Evolutionary conservation across 2,329 filamentous ascomycete genomes (phyloP), one percentile per base, ranked within the genome.

Genomic region (Akanthomyces lecanii): DNA sequence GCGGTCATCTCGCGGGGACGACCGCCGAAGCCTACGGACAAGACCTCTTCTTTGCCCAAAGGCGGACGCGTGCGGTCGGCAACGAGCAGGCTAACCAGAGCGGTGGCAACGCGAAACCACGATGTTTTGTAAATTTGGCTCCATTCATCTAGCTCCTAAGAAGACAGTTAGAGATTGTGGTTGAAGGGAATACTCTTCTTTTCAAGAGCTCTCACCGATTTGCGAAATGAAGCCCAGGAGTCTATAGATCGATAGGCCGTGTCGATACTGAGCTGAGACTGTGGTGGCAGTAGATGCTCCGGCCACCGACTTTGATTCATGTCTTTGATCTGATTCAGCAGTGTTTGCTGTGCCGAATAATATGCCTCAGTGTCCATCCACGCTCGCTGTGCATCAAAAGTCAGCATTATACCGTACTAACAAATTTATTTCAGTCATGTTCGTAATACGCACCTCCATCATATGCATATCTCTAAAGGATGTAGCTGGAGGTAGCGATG

Each of bases 101-200:
- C 40, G 1, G 55, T 64, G 11, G 64, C 64, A 7, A 65, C 64
- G 11, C 64, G 50, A 45, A 65, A 65, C 64, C 64, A 65, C 21
- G 38, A 40, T 40, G 38, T 40, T 40, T 40, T 40, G 38, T 40
- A 40, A 14, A 40, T 40, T 40, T 40, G 11, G 14, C 38, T 40
- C 38, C 38, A 40, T 11, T 40, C 38, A 16, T 40, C 38, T 40
- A 40, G 38, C 28, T 66, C 55, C 64, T 66, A 33, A 55, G 38
- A 14, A 62, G 16, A 28, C 14, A 16, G 14, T 40, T 16, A 40
- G 38, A 40, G 38, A 16, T 10, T 12, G 12, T 3, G 3, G 16
- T 14, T 16, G 12, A 14, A 16, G 16, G 8, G 14, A 16, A 40
- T 14, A 40, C 11, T 5, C 2, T 16, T 16, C 38, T 30, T 51